Conservation (phyloP, 495 filamentous ascomycete genomes). For the Daldinia grandis region DNA sequence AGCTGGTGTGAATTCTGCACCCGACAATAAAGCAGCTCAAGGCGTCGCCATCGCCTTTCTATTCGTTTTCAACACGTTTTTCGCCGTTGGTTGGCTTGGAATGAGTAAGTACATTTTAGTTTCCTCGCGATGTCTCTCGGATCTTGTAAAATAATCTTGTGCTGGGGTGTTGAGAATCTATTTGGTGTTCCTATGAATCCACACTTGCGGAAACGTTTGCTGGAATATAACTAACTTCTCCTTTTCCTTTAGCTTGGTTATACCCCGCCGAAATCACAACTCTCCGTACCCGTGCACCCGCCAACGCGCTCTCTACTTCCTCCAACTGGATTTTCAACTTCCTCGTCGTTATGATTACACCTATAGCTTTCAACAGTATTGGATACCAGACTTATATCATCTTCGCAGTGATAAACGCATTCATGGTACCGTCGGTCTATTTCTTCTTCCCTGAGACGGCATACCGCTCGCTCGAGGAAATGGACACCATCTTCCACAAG, state of each 20-base stretch:
- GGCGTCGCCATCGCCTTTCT: constrained; percentile 64
- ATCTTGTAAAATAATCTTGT: not conserved
- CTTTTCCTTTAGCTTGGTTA: constrained; percentile 52
- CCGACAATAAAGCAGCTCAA: constrained; percentile 43
- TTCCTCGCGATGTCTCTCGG: not conserved
- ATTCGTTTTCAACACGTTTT: constrained; percentile 81
- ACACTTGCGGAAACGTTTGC: not conserved
- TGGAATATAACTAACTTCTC: constrained; percentile 17
- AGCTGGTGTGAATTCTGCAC: constrained; percentile 55
- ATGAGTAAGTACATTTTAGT: constrained; percentile 63
- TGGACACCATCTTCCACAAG: constrained; percentile 79
- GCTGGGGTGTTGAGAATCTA: not conserved
- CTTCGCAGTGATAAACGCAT: constrained; percentile 79
- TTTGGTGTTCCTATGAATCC: not conserved
- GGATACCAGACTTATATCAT: constrained; percentile 78
- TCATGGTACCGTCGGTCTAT: constrained; percentile 73
- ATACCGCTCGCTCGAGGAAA: constrained; percentile 76
- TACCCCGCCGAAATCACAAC: constrained; percentile 80
- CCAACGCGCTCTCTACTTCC: constrained; percentile 75
- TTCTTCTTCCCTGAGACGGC: constrained; percentile 83
- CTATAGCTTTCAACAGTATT: constrained; percentile 72
- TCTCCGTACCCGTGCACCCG: constrained; percentile 74
- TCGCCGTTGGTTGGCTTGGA: constrained; percentile 78
- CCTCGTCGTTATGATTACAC: constrained; percentile 66
- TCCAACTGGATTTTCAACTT: constrained; percentile 70